Conservation (phyloP, 495 filamentous ascomycete genomes). For the Margaritispora aquatica region DNA sequence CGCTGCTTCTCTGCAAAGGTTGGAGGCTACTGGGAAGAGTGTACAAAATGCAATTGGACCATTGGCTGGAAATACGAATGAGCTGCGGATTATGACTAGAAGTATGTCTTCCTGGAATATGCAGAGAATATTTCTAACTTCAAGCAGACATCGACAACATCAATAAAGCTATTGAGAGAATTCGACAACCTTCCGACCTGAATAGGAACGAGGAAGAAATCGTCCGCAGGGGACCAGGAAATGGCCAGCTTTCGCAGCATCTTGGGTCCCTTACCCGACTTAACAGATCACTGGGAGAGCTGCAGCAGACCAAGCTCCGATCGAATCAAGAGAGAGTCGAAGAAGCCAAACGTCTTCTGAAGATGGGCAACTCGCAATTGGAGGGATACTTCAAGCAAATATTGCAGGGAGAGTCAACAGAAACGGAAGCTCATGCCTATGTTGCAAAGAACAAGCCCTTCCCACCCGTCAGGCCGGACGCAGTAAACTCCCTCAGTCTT, state of each 20-base stretch:
- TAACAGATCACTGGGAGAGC: slow-evolving; percentile 69
- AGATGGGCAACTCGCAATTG: slow-evolving; percentile 69
- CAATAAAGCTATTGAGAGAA: slow-evolving; percentile 75
- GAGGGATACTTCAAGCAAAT: slow-evolving; percentile 75
- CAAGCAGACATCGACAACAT: slow-evolving; percentile 74
- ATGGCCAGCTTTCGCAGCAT: slow-evolving; percentile 76
- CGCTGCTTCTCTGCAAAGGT: slow-evolving; percentile 71
- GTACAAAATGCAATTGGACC: slow-evolving; percentile 90
- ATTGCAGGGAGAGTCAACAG: slow-evolving; percentile 62
- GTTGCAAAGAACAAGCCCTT: slow-evolving; percentile 81
- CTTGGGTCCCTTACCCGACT: slow-evolving; percentile 83
- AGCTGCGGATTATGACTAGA: slow-evolving; percentile 72
- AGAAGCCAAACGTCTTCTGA: slow-evolving; percentile 71
- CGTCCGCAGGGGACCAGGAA: slow-evolving; percentile 80
- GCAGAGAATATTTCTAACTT: slow-evolving; percentile 8
- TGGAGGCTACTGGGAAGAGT: slow-evolving; percentile 81
- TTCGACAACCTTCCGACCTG: slow-evolving; percentile 82
- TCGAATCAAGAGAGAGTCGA: slow-evolving; percentile 85
- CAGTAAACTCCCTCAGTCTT: slow-evolving; percentile 39
- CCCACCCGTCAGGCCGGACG: slow-evolving; percentile 41
- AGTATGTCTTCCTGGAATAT: slow-evolving; percentile 42
- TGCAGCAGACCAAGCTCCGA: slow-evolving; percentile 79
- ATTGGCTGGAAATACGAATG: slow-evolving; percentile 86
- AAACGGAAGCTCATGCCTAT: slow-evolving; percentile 84
- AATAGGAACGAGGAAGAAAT: slow-evolving; percentile 85